Conservation (phyloP, 495 filamentous ascomycete genomes). For the Aspergillus ostianus region DNA sequence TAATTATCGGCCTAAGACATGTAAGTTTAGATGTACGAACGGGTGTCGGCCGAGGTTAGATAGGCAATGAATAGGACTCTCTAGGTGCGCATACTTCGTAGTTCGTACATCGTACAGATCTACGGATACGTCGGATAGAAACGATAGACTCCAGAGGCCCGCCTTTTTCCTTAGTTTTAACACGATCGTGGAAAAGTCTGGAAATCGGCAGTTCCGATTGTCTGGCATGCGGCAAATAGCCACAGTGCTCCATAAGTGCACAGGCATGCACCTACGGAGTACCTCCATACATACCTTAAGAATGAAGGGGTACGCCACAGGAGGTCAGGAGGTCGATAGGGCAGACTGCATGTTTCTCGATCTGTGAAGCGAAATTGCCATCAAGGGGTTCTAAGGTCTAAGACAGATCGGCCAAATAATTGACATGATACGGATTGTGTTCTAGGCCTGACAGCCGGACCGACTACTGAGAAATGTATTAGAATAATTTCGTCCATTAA, state of each 20-base stretch:
- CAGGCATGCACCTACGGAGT: background rate
- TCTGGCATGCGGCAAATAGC: no score
- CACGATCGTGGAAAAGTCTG: background rate
- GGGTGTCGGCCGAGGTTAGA: background rate
- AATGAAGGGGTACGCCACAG: background rate
- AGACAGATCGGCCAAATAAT: background rate
- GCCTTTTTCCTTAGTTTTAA: background rate
- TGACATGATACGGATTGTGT: background rate
- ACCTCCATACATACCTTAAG: background rate
- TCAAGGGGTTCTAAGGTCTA: background rate
- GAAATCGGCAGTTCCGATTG: background rate
- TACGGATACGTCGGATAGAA: no score
- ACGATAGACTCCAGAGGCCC: no score
- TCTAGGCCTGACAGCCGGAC: background rate
- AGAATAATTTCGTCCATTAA: background rate
- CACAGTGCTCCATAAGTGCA: background rate
- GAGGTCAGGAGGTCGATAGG: no score
- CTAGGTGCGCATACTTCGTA: no score
- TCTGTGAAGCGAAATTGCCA: background rate
- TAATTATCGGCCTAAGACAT: background rate
- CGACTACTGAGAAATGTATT: background rate
- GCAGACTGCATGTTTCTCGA: conserved; percentile 1
- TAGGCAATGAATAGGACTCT: background rate
- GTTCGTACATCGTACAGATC: no score
- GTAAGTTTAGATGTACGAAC: background rate